Percentiles rank a stretch among this genome's conserved stretches.
phyloP scores from a whole-genome alignment of 495 filamentous ascomycete species.

The Chlorociboria aeruginascens region DNA sequence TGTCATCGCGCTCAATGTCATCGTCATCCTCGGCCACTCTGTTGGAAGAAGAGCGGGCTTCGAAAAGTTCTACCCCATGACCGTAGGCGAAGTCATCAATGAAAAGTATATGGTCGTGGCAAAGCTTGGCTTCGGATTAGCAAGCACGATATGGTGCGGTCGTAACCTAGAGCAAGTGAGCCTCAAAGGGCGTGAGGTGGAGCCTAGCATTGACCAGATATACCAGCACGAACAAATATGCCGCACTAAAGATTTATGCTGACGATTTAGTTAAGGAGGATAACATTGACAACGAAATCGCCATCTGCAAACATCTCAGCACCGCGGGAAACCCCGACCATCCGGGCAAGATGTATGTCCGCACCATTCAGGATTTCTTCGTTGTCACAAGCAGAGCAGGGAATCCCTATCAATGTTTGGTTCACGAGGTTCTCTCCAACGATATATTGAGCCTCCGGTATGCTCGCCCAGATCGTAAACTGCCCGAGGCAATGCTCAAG shows the following conservation, averaged over 20 bases:
- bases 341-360: slow-evolving; percentile 6
- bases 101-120: slow-evolving; percentile 28
- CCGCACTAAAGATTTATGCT: slow-evolving; percentile 8
- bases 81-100: slow-evolving; percentile 29
- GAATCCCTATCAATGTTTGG: slow-evolving; percentile 8
- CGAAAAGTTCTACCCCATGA: slow-evolving; percentile 29
- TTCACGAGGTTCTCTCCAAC: slow-evolving; percentile 10
- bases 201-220: slow-evolving; percentile 9
- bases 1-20: slow-evolving; percentile 9
- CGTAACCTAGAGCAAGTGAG: slow-evolving; percentile 23
- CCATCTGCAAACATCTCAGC: slow-evolving; percentile 11
- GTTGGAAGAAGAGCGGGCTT: slow-evolving; percentile 17
- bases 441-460: slow-evolving; percentile 8
- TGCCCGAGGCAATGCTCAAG: slow-evolving; percentile 12
- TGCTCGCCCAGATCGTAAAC: slow-evolving; percentile 2
- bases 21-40: slow-evolving; percentile 9
- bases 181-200: slow-evolving; percentile 2
- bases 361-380: slow-evolving; percentile 11
- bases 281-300: slow-evolving; percentile 6
- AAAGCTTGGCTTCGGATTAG: slow-evolving; percentile 35
- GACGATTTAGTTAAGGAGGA: slow-evolving; percentile 5
- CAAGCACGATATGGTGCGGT: slow-evolving; percentile 35
- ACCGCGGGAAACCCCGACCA: slow-evolving; percentile 3
- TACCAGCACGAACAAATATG: slow-evolving; percentile 11
- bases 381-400: slow-evolving; percentile 8